phyloP scores from a whole-genome alignment of 805 yeast genomes.

The Isabelozyma rhagii region DNA sequence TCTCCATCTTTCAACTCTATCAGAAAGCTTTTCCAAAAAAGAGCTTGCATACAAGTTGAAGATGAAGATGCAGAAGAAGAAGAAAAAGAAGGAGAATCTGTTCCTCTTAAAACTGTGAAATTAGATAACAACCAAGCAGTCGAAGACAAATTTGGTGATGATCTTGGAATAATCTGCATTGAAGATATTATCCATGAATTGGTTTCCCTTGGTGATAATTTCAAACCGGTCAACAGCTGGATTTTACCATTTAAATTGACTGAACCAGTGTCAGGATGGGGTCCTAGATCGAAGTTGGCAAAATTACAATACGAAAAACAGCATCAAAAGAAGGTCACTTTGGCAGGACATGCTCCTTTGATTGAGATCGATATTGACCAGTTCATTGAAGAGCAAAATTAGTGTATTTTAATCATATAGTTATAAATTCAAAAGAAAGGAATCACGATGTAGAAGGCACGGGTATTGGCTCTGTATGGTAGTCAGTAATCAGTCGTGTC shows the following conservation, averaged over 20 bases:
- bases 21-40: constrained; percentile 71
- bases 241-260: constrained; percentile 67
- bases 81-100: constrained; percentile 3
- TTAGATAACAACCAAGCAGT: constrained; percentile 73
- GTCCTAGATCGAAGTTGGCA: constrained; percentile 67
- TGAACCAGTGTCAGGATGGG: constrained; percentile 71
- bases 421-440: no score
- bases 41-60: constrained; percentile 54
- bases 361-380: constrained; percentile 72
- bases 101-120: constrained; percentile 36
- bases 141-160: constrained; percentile 63
- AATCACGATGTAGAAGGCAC: no score
- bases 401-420: constrained; percentile 5
- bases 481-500: no score
- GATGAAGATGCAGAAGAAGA: constrained; percentile 25
- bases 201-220: constrained; percentile 57
- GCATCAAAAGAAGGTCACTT: constrained; percentile 47
- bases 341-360: constrained; percentile 63
- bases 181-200: constrained; percentile 80
- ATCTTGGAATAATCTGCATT: constrained; percentile 67
- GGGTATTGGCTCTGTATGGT: no score
- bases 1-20: constrained; percentile 70
- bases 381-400: constrained; percentile 65
- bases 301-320: constrained; percentile 56
- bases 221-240: constrained; percentile 59